Base-by-base conservation (phyloP, 139 green algal species). In the Dunaliella sp. region DNA sequence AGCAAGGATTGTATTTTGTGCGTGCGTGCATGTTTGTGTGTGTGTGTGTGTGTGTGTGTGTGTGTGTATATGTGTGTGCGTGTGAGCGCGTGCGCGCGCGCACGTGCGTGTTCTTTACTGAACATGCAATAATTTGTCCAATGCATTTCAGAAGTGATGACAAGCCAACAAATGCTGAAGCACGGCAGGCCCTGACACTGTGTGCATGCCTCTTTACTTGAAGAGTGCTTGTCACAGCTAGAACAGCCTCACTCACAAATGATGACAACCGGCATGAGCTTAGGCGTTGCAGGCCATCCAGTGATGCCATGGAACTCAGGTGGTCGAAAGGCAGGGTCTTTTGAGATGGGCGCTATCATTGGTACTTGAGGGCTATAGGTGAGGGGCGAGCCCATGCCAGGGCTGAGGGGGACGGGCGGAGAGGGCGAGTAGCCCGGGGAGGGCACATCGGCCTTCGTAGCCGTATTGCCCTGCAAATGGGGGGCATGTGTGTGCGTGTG, bases 221-320 rank as follows among this genome's bases (percentile, higher is more conserved):
- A n/a, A n/a, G n/a, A n/a, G n/a, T n/a, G n/a, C n/a, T n/a, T n/a
- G n/a, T n/a, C n/a, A n/a, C n/a, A n/a, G n/a, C n/a, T n/a, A n/a
- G n/a, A n/a, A n/a, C n/a, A n/a, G n/a, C n/a, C 25, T 35, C 34
- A 90, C 94, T 94, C 84, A 97, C 95, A 98, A 32, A 94, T 86
- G 33, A 98, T 94, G 3, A 97, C 95, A 0, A 95, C 96, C 0
- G 96, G 96, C 2, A 98, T 90, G 25, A 97, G 91, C 85, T 96
- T 98, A 12, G 94, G 93, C 83, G 95, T 93, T 25, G 91, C 92
- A 3, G 94, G 94, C 91, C 94, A 98, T 2, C 91, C 94, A 22
- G 92, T 90, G 65, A 94, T 38, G 31, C 92, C 92, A 59, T 92
- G 88, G 89, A 96, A 95, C 75, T 98, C 96, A 72, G 92, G 82